Percentiles rank a stretch among this genome's conserved stretches.
Evolutionary conservation across 306 rosid species (phyloP).

Genomic region (Ochetophila trinervis): DNA sequence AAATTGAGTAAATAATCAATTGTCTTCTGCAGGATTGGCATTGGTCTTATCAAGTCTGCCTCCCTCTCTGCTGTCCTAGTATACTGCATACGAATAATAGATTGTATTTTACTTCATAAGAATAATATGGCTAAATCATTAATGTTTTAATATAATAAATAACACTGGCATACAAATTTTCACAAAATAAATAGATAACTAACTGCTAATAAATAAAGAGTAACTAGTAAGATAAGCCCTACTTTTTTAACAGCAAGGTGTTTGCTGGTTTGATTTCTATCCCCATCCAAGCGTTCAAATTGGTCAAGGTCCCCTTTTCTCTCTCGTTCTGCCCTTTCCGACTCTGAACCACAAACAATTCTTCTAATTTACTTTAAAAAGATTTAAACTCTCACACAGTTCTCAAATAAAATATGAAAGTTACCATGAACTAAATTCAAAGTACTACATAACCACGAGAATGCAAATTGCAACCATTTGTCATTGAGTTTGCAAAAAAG

Average conservation of each 20-base stretch:
- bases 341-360: conserved; percentile 49
- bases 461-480: neutral
- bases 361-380: neutral
- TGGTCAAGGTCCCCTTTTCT: conserved; percentile 98
- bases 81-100: conserved; percentile 49
- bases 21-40: conserved; percentile 77
- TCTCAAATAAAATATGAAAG: conserved; percentile 17
- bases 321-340: conserved; percentile 93
- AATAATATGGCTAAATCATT: too few relatives aligned
- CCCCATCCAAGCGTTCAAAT: conserved; percentile 88
- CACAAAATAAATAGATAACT: neutral
- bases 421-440: conserved; percentile 8
- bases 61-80: conserved; percentile 98
- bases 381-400: conserved; percentile 3
- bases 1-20: conserved; percentile 69
- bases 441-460: neutral
- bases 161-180: conserved; percentile 1
- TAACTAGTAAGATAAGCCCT: conserved; percentile 18
- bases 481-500: neutral
- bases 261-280: conserved; percentile 82
- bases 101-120: neutral
- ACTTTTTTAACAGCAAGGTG: conserved; percentile 96
- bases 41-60: conserved; percentile 85
- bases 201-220: neutral
- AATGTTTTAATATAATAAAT: neutral